A percentile compares a stretch with the other conserved stretches of the same genome.
These are phyloP conservation scores for Lactifluus subvellereus DNA, from an alignment of 768 basidiomycete genomes.

Conservation along the genomic window DNA sequence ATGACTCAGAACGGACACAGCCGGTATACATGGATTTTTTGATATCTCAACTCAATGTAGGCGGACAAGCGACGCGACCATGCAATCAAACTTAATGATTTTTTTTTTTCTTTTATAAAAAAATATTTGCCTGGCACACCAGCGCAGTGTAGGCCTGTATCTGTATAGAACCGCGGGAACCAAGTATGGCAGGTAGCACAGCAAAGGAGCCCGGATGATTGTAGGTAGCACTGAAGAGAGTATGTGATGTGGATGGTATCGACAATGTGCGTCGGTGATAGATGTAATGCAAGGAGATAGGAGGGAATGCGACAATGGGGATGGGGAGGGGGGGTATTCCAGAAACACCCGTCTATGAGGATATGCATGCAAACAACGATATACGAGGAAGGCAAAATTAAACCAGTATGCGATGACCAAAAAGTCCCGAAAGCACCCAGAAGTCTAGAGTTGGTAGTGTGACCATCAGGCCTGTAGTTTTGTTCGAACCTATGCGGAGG, in stretches of 20 bases:
- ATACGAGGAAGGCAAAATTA: conserved; percentile 15
- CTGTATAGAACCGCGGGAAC: conserved; percentile 15
- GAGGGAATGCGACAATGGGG: conserved; percentile 16
- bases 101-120: conserved; percentile 6
- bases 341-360: conserved; percentile 22
- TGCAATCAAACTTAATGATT: conserved; percentile 12
- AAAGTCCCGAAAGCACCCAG: conserved; percentile 22
- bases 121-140: conserved; percentile 11
- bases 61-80: conserved; percentile 1
- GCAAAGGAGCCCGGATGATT: conserved; percentile 12
- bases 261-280: conserved; percentile 17
- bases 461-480: conserved; percentile 23
- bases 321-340: conserved; percentile 12
- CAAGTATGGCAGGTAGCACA: conserved; percentile 14
- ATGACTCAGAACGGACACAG: conserved; percentile 12
- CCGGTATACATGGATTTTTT: not conserved
- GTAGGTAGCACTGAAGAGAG: conserved; percentile 19
- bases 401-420: conserved; percentile 17
- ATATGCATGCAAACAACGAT: conserved; percentile 22
- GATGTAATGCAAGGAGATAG: conserved; percentile 17
- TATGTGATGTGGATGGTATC: conserved; percentile 23
- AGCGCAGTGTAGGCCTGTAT: conserved; percentile 14
- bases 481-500: conserved; percentile 23
- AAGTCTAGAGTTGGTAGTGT: conserved; percentile 15
- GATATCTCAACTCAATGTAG: not conserved